Conservation (phyloP, 805 yeast genomes). For the Suhomyces faveliae region DNA sequence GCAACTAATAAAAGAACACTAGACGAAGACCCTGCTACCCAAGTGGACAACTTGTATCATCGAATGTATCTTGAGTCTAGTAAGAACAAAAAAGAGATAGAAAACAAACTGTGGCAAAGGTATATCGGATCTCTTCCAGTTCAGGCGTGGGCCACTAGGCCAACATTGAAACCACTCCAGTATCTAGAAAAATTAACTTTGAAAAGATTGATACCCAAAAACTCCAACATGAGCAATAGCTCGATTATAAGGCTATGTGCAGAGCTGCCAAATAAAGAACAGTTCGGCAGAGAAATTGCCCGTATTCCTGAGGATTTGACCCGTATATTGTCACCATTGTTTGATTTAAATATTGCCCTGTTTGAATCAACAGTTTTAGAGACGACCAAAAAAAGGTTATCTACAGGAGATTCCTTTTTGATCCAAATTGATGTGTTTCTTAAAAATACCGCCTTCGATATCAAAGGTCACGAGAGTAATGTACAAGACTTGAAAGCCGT, state of each 20-base stretch:
- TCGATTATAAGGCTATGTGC: constrained; percentile 36
- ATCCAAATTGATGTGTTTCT: constrained; percentile 69
- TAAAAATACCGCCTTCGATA: constrained; percentile 34
- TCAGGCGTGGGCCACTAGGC: constrained; percentile 72
- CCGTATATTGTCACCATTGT: constrained; percentile 58
- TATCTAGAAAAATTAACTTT: constrained; percentile 45
- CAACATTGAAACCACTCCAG: constrained; percentile 47
- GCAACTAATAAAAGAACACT: constrained; percentile 2
- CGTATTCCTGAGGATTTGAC: constrained; percentile 73
- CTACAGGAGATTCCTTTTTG: constrained; percentile 75
- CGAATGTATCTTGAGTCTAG: constrained; percentile 13
- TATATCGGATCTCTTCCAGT: constrained; percentile 62
- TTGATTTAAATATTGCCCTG: constrained; percentile 52
- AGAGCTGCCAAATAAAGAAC: constrained; percentile 12
- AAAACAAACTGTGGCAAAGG: constrained; percentile 28
- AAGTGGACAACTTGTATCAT: constrained; percentile 10
- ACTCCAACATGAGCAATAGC: constrained; percentile 13
- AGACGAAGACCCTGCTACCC: constrained; percentile 5
- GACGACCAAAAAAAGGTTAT: constrained; percentile 51
- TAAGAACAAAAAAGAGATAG: constrained; percentile 11
- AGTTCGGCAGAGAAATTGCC: constrained; percentile 63
- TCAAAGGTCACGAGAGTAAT: constrained; percentile 6
- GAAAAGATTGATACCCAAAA: constrained; percentile 31
- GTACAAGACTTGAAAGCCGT: constrained; percentile 10
- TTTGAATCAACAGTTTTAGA: constrained; percentile 60